Evolutionary conservation across 2,329 filamentous ascomycete genomes (phyloP).

Genomic region (Colletotrichum godetiae): DNA sequence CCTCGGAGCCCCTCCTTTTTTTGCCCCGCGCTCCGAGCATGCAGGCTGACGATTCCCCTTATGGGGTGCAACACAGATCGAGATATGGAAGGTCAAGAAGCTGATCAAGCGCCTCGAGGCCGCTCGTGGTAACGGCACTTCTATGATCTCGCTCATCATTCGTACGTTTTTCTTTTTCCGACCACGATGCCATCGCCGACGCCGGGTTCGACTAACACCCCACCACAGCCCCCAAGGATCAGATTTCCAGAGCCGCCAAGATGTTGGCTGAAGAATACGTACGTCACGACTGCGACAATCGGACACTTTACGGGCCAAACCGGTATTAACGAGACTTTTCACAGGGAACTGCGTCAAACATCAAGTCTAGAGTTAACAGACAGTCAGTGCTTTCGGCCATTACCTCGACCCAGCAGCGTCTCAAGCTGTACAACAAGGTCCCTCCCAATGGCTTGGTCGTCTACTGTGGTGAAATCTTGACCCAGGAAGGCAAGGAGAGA

Average conservation of each 20-base stretch:
- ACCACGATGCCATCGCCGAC: background rate
- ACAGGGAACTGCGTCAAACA: conserved; percentile 97
- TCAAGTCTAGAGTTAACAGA: conserved; percentile 99
- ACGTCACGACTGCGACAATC: conserved; percentile 50
- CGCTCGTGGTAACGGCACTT: conserved; percentile 97
- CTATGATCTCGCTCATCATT: conserved; percentile 99
- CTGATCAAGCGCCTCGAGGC: conserved; percentile 98
- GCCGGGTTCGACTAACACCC: conserved; percentile 35
- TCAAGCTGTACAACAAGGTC: conserved; percentile 99
- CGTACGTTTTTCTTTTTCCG: conserved; percentile 62
- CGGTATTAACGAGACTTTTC: conserved; percentile 40
- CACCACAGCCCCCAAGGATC: conserved; percentile 88
- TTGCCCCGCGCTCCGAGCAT: conserved; percentile 33
- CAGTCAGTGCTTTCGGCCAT: conserved; percentile 98
- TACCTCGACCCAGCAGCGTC: conserved; percentile 97
- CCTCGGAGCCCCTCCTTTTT: conserved; percentile 33
- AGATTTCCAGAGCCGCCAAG: conserved; percentile 94
- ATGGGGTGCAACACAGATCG: conserved; percentile 60
- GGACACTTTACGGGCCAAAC: conserved; percentile 17
- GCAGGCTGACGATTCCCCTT: conserved; percentile 35
- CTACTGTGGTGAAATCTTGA: conserved; percentile 99
- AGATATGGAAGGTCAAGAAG: conserved; percentile 99
- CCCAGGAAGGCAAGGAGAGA: conserved; percentile 96
- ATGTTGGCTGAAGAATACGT: conserved; percentile 99
- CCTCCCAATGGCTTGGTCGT: conserved; percentile 97